phyloP scores from a whole-genome alignment of 1,284 basidiomycete genomes.

The Rhodotorula sp. region DNA sequence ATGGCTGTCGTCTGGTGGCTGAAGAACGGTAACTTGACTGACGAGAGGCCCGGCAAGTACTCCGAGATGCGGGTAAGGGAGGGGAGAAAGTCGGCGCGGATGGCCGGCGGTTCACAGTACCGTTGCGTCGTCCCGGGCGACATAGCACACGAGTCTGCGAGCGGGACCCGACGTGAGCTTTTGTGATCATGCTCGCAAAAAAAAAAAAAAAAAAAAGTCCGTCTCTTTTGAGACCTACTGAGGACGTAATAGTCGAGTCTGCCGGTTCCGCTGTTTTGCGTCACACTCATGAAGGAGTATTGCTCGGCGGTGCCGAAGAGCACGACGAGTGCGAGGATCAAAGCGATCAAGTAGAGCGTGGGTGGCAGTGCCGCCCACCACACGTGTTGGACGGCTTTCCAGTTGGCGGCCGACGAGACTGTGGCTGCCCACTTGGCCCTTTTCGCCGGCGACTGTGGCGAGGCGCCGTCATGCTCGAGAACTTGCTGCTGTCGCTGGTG shows the following conservation, averaged over 20 bases:
- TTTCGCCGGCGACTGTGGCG: too few relatives aligned
- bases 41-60: slow-evolving; percentile 25
- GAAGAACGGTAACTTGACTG: slow-evolving; percentile 30
- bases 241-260: slow-evolving; percentile 25
- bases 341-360: slow-evolving; percentile 8
- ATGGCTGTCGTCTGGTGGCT: slow-evolving; percentile 28
- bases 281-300: slow-evolving; percentile 14
- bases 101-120: slow-evolving; percentile 6
- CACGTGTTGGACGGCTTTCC: slow-evolving; percentile 3
- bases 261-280: slow-evolving; percentile 19
- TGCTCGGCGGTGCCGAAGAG: background rate
- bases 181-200: too few relatives aligned
- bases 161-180: too few relatives aligned
- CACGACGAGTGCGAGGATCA: slow-evolving; percentile 4
- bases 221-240: slow-evolving; percentile 7
- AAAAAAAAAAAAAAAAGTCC: background rate
- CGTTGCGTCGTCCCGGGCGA: slow-evolving; percentile 1
- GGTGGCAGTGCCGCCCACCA: slow-evolving; percentile 26
- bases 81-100: slow-evolving; percentile 27
- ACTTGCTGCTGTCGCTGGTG: background rate
- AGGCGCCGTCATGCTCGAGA: too few relatives aligned
- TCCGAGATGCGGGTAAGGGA: slow-evolving; percentile 22
- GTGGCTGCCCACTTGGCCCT: background rate
- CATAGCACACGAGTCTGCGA: slow-evolving; percentile 29
- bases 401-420: background rate